phyloP scores from a whole-genome alignment of 805 yeast genomes.

The Geotrichum ghanense region DNA sequence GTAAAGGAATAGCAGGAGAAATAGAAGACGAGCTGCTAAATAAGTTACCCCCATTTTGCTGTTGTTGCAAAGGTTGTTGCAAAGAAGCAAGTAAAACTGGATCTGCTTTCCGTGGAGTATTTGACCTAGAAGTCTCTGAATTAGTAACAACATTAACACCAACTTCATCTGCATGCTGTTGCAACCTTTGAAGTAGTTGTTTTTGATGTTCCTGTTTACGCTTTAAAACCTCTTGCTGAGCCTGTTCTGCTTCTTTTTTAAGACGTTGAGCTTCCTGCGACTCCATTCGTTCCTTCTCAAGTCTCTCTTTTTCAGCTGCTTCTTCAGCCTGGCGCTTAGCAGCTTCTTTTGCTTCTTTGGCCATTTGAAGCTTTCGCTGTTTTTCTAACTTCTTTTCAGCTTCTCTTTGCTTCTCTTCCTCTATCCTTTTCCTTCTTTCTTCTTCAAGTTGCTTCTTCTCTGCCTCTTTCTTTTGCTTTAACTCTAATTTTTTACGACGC shows the following conservation, averaged over 20 bases:
- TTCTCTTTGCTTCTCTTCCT: constrained; percentile 18
- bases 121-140: background rate
- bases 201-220: constrained; percentile 7
- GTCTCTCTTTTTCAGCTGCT: constrained; percentile 6
- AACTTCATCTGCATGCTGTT: constrained; percentile 9
- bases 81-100: background rate
- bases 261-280: constrained; percentile 20
- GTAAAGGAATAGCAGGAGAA: constrained; percentile 1
- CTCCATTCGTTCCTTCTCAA: constrained; percentile 24
- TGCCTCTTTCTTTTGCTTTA: constrained; percentile 23
- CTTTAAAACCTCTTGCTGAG: constrained; percentile 5
- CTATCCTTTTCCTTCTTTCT: constrained; percentile 16
- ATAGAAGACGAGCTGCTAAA: background rate
- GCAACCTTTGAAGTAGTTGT: constrained; percentile 4
- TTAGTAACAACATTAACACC: constrained; percentile 3
- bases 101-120: background rate
- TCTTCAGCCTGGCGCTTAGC: constrained; percentile 1
- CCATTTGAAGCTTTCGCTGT: constrained; percentile 8
- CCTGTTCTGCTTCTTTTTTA: constrained; percentile 14
- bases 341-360: constrained; percentile 12
- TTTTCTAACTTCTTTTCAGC: constrained; percentile 17
- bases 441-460: constrained; percentile 18
- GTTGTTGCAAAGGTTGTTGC: constrained; percentile 8
- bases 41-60: constrained; percentile 1
- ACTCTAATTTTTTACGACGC: constrained; percentile 21